A percentile compares a stretch with the other conserved stretches of the same genome.
These are phyloP conservation scores for Adansonia grandidieri DNA, from an alignment of 441 rosid genomes.

Conservation along the genomic window DNA sequence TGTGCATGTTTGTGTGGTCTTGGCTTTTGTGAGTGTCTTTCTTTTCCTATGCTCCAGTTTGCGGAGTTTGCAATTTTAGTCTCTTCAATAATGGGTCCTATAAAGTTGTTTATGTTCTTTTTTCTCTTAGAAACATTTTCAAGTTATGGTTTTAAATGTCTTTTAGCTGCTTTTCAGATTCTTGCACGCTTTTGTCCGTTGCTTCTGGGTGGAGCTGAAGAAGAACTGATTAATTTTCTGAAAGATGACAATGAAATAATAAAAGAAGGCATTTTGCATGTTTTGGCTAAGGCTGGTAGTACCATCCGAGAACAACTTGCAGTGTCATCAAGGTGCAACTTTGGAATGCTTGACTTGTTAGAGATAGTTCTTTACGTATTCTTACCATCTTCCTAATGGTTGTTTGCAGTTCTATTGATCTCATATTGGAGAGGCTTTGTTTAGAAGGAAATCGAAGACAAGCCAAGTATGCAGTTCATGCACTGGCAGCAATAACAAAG, in stretches of 20 bases:
- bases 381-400: conserved; percentile 37
- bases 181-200: conserved; percentile 87
- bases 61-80: not conserved
- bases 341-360: conserved; percentile 23
- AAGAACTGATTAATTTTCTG: conserved; percentile 75
- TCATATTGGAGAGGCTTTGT: conserved; percentile 89
- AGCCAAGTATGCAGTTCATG: conserved; percentile 99
- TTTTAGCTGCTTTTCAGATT: conserved; percentile 56
- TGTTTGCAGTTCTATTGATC: conserved; percentile 83
- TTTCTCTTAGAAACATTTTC: not conserved
- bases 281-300: conserved; percentile 98
- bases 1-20: conserved; percentile 1
- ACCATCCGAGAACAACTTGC: conserved; percentile 93
- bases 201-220: conserved; percentile 83
- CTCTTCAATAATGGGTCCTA: not conserved
- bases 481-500: conserved; percentile 97
- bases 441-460: conserved; percentile 96
- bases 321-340: conserved; percentile 74
- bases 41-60: not conserved
- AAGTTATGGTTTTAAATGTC: conserved; percentile 27
- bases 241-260: conserved; percentile 87
- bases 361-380: conserved; percentile 31
- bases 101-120: conserved; percentile 20
- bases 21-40: not conserved
- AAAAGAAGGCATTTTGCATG: conserved; percentile 89